Conservation (phyloP, 495 filamentous ascomycete genomes). For the Penicillium flavigenum region DNA sequence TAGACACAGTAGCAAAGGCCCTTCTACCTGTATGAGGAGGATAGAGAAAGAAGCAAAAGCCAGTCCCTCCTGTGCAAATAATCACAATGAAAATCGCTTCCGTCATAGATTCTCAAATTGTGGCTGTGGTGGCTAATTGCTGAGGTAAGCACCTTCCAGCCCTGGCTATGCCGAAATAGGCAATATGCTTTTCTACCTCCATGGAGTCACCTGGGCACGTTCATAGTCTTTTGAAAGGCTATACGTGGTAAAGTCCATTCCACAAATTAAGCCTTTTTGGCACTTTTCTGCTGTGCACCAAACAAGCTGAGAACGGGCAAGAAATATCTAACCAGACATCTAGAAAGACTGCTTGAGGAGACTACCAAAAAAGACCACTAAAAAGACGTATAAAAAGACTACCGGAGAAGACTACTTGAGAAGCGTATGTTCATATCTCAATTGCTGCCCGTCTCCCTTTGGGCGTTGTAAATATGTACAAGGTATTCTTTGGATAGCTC, state of each 20-base stretch:
- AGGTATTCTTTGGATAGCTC: not conserved
- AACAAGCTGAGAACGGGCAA: no score
- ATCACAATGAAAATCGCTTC: constrained; percentile 28
- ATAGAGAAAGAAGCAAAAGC: constrained; percentile 15
- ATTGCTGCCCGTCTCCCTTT: not conserved
- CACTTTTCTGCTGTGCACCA: no score
- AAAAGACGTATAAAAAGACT: no score
- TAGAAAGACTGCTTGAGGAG: no score
- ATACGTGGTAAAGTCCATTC: no score
- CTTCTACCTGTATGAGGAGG: constrained; percentile 11
- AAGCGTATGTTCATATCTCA: not conserved
- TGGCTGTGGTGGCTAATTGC: constrained; percentile 27
- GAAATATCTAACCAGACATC: no score
- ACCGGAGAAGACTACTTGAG: no score
- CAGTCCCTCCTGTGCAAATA: constrained; percentile 15
- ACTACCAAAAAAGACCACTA: no score
- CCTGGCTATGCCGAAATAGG: not conserved
- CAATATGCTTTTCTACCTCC: not conserved
- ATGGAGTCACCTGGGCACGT: no score
- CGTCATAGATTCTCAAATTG: constrained; percentile 25
- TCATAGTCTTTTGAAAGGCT: not conserved
- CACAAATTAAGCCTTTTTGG: no score
- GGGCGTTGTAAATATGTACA: not conserved
- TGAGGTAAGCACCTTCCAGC: not conserved
- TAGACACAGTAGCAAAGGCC: constrained; percentile 3